phyloP scores from a whole-genome alignment of 176 grass and related monocot genomes.

The Ensete ventricosum region DNA sequence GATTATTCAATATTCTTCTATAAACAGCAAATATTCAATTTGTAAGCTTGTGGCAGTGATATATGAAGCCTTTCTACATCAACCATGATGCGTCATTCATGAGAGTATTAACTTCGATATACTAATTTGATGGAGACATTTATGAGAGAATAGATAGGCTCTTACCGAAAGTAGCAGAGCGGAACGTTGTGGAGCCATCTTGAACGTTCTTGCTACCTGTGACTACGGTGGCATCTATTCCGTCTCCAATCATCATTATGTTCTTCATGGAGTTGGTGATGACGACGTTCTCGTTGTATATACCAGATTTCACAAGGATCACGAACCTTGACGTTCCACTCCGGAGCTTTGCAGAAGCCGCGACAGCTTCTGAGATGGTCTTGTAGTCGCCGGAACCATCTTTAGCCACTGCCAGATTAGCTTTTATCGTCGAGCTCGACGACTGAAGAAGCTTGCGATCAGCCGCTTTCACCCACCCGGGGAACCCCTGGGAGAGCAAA shows the following conservation, averaged over 20 bases:
- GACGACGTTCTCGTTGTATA: not conserved
- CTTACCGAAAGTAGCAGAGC: slow-evolving; percentile 9
- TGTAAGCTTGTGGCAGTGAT: no score
- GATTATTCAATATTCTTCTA: no score
- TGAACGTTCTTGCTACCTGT: slow-evolving; percentile 9
- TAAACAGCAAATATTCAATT: no score
- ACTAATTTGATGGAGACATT: not conserved
- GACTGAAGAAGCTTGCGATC: slow-evolving; percentile 11
- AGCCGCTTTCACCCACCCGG: not conserved
- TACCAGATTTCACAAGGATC: slow-evolving; percentile 4
- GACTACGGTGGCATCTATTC: slow-evolving; percentile 2
- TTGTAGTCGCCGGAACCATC: slow-evolving; percentile 4
- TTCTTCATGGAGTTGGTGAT: slow-evolving; percentile 7
- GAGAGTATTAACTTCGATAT: not conserved
- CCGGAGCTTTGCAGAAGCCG: not conserved
- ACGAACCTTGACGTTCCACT: not conserved
- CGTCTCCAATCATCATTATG: slow-evolving; percentile 15
- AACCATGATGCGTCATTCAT: no score
- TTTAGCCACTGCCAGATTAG: slow-evolving; percentile 16
- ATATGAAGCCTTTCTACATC: no score
- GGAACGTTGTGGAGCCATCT: slow-evolving; percentile 10
- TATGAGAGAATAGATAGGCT: not conserved
- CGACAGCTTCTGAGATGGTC: slow-evolving; percentile 1
- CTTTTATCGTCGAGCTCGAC: not conserved
- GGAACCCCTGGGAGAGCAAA: slow-evolving; percentile 8